phyloP scores from a whole-genome alignment of 441 rosid species.

The Populus tomentosa region DNA sequence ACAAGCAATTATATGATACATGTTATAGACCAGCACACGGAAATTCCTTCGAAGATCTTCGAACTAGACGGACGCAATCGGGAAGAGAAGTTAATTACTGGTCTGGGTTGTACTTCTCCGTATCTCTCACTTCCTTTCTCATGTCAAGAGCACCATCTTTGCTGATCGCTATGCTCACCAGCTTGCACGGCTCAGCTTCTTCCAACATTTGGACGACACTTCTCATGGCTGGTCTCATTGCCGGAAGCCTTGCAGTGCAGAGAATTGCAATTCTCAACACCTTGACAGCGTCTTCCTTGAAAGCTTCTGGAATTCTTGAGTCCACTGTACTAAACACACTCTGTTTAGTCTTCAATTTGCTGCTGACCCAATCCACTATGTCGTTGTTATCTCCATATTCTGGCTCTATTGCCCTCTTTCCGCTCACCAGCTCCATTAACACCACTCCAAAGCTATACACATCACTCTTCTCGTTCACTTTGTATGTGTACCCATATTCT shows the following conservation, averaged over 20 bases:
- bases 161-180: slow-evolving; percentile 46
- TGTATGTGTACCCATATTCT: slow-evolving; percentile 86
- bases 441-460: slow-evolving; percentile 97
- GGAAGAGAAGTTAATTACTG: not conserved
- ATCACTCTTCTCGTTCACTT: slow-evolving; percentile 80
- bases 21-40: not conserved
- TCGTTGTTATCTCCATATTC: slow-evolving; percentile 78
- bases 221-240: slow-evolving; percentile 74
- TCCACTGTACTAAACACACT: slow-evolving; percentile 54
- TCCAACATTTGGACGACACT: slow-evolving; percentile 85
- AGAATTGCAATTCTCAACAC: slow-evolving; percentile 65
- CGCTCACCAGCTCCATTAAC: slow-evolving; percentile 82
- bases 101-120: slow-evolving; percentile 12
- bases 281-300: slow-evolving; percentile 59
- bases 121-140: slow-evolving; percentile 21
- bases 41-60: not conserved
- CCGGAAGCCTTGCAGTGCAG: slow-evolving; percentile 61
- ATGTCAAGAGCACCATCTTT: slow-evolving; percentile 37
- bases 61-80: not conserved
- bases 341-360: slow-evolving; percentile 54
- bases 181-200: slow-evolving; percentile 68
- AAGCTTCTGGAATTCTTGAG: slow-evolving; percentile 47
- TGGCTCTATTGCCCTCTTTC: slow-evolving; percentile 71
- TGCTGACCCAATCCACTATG: slow-evolving; percentile 70
- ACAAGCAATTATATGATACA: not conserved